These are phyloP conservation scores for Trichodelitschia bisporula DNA, from an alignment of 495 filamentous ascomycete species.

Conservation along the genomic window DNA sequence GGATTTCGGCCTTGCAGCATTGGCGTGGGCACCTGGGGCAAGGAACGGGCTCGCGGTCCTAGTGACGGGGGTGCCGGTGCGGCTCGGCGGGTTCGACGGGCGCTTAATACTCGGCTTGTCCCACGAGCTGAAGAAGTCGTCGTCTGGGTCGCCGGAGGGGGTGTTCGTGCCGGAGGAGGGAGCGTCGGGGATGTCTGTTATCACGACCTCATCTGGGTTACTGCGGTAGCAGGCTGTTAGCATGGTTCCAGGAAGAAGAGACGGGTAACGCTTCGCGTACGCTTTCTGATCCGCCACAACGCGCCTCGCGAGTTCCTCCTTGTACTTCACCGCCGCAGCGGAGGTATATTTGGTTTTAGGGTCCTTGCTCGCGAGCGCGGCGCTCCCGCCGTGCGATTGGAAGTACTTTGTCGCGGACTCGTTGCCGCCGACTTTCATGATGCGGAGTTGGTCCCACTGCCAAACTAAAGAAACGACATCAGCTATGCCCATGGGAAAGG, in stretches of 20 bases:
- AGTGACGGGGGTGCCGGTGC: slow-evolving; percentile 67
- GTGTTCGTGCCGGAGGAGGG: slow-evolving; percentile 32
- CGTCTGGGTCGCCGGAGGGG: slow-evolving; percentile 50
- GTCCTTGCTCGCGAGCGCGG: slow-evolving; percentile 85
- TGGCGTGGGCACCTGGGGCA: slow-evolving; percentile 27
- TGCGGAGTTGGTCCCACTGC: slow-evolving; percentile 94
- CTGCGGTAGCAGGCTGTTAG: slow-evolving; percentile 18
- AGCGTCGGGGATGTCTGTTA: slow-evolving; percentile 46
- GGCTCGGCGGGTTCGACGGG: slow-evolving; percentile 78
- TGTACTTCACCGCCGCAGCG: slow-evolving; percentile 76
- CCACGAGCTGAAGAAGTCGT: slow-evolving; percentile 98
- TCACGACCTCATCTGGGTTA: slow-evolving; percentile 64
- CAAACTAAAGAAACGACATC: slow-evolving; percentile 40
- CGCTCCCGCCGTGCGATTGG: slow-evolving; percentile 81
- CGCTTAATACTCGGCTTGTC: slow-evolving; percentile 95
- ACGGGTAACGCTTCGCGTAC: too few relatives aligned
- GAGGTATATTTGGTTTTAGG: slow-evolving; percentile 91
- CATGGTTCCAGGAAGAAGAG: slow-evolving; percentile 2
- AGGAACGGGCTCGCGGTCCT: slow-evolving; percentile 78
- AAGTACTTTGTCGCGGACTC: slow-evolving; percentile 97
- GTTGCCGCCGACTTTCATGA: slow-evolving; percentile 98
- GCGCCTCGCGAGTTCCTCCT: slow-evolving; percentile 74
- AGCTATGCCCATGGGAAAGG: neutral
- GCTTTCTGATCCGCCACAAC: slow-evolving; percentile 57
- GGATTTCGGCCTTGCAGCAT: slow-evolving; percentile 51